A percentile compares a stretch with the other conserved stretches of the same genome.
These are phyloP conservation scores for Marchantia paleacea DNA, from an alignment of 225 moss, liverwort and hornwort species.

Conservation along the genomic window DNA sequence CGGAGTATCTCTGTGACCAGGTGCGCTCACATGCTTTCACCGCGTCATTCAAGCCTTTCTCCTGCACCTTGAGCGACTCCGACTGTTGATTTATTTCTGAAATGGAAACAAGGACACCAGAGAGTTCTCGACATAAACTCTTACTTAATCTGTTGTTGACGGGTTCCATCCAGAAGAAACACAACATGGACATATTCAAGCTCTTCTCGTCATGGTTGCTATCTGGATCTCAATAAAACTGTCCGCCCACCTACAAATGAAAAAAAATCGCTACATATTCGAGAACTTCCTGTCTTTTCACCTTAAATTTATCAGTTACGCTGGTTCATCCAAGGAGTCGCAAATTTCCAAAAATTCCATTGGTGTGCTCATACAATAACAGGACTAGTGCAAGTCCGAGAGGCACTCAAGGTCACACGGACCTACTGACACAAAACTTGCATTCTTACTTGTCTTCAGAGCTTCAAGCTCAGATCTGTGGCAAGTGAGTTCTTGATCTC, in stretches of 20 bases:
- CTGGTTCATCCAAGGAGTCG: background rate
- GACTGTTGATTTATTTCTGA: slow-evolving; percentile 46
- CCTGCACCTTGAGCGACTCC: slow-evolving; percentile 39
- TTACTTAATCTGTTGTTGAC: background rate
- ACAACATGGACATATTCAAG: background rate
- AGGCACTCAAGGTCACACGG: background rate
- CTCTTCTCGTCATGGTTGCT: background rate
- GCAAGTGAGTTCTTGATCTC: slow-evolving; percentile 52
- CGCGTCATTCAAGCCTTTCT: slow-evolving; percentile 44
- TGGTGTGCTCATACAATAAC: background rate
- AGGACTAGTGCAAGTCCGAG: background rate
- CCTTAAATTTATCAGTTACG: background rate
- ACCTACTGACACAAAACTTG: background rate
- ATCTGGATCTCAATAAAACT: too few species aligned
- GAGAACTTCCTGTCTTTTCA: background rate
- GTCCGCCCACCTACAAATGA: background rate
- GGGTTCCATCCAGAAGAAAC: background rate
- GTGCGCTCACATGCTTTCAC: slow-evolving; percentile 49
- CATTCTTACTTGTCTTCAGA: slow-evolving; percentile 45
- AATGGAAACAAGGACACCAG: background rate
- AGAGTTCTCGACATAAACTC: background rate
- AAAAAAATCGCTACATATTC: background rate
- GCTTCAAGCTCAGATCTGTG: slow-evolving; percentile 49
- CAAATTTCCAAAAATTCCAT: background rate
- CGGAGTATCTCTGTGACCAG: slow-evolving; percentile 51